Base-by-base conservation (phyloP, 2,329 filamentous ascomycete genomes). In the Sarocladiaceae sp. region DNA sequence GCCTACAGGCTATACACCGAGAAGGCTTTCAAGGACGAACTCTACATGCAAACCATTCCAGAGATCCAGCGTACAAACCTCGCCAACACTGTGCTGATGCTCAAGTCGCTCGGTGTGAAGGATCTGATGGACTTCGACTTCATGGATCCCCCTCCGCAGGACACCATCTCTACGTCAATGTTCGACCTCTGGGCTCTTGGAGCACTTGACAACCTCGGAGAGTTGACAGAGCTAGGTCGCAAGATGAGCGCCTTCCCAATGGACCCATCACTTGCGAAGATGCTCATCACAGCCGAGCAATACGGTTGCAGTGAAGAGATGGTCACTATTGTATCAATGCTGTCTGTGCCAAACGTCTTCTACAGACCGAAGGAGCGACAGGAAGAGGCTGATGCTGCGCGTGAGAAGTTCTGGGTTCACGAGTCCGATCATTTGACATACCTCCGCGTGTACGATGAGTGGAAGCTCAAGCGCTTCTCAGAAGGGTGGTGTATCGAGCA, bases 171-270 rank as follows among this genome's bases (percentile, higher is more conserved):
- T 1, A 99, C 94, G 0, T 97, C 92, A 3, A 84, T 99, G 31
- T 99, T 97, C 70, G 94, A 99, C 62, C 82, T 99, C 1, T 99
- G 94, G 94, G 92, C 94, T 0, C 77, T 99, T 0, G 94, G 94
- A 1, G 93, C 94, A 0, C 72, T 99, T 12, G 90, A 97, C 66
- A 97, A 99, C 60, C 79, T 97, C 15, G 95, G 94, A 31, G 90
- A 97, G 58, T 79, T 99, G 23, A 99, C 94, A 0, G 76, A 83
- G 1, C 80, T 99, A 1, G 94, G 94, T 26, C 83, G 82, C 40
- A 92, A 88, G 60, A 99, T 99, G 94, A 97, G 94, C 23, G 88
- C 90, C 1, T 99, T 97, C 62, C 94, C 94, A 1, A 99, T 99
- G 93, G 94, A 99, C 58, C 94, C 94, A 0, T 92, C 92, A 0